Evolutionary conservation across 1,284 basidiomycete species (phyloP).

Genomic region (Heimioporus retisporus): DNA sequence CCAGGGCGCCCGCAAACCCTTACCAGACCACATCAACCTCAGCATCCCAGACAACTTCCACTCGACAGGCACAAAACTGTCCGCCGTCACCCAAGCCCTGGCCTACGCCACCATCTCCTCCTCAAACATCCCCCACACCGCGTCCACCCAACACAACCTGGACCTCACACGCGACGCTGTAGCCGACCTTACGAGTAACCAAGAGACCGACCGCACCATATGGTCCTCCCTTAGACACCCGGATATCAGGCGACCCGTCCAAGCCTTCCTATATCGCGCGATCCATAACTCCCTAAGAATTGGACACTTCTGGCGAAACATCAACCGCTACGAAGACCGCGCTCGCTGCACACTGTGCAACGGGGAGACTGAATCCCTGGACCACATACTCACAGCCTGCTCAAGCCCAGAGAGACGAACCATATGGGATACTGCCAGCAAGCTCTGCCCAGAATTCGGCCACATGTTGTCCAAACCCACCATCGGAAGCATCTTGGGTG

Average conservation of each 20-base stretch:
- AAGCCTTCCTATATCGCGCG: neutral
- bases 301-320: neutral
- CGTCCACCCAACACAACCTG: neutral
- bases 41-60: no score
- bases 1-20: neutral
- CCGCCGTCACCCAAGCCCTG: no score
- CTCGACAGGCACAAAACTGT: no score
- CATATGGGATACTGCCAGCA: no score
- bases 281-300: neutral
- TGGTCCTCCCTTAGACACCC: neutral
- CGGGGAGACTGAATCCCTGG: no score
- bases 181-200: neutral
- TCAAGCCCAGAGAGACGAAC: no score
- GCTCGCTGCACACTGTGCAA: neutral
- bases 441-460: no score
- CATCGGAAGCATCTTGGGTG: no score
- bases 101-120: no score
- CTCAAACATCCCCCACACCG: neutral
- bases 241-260: neutral
- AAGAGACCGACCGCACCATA: neutral
- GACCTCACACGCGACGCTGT: neutral
- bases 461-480: no score
- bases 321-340: neutral
- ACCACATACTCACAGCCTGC: no score
- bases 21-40: neutral